phyloP scores from a whole-genome alignment of 2,329 filamentous ascomycete genomes.

The Stylonectria norvegica region DNA sequence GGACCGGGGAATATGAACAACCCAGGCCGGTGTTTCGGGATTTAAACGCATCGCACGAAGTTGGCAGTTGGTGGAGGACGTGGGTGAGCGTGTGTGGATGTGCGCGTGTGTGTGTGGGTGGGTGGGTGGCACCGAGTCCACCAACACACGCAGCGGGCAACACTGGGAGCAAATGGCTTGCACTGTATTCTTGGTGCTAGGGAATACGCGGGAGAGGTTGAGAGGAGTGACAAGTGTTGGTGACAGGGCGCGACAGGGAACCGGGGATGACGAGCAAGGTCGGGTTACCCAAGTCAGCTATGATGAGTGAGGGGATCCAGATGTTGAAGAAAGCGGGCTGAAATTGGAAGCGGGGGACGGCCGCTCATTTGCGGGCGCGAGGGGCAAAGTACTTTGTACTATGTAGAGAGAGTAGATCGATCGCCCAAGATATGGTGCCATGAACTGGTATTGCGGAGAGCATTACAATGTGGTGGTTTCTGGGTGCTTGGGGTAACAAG shows the following conservation, averaged over 20 bases:
- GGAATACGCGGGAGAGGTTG: too few relatives aligned
- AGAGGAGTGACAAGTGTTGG: neutral
- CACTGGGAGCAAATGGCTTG: too few relatives aligned
- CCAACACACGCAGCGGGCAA: too few relatives aligned
- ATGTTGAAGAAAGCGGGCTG: constrained; percentile 10
- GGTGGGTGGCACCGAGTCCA: too few relatives aligned
- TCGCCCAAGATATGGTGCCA: too few relatives aligned
- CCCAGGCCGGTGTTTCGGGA: constrained; percentile 16
- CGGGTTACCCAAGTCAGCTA: neutral
- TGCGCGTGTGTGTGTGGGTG: too few relatives aligned
- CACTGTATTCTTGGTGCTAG: too few relatives aligned
- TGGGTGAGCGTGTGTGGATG: neutral
- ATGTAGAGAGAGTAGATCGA: too few relatives aligned
- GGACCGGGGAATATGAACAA: neutral
- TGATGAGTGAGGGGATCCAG: neutral
- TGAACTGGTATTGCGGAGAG: too few relatives aligned
- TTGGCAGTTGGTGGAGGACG: constrained; percentile 2
- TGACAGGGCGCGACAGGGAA: constrained; percentile 2
- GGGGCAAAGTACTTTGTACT: too few relatives aligned
- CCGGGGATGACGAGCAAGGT: constrained; percentile 1
- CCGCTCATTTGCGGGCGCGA: constrained; percentile 28
- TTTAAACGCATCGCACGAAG: constrained; percentile 1
- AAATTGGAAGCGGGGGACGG: constrained; percentile 21
- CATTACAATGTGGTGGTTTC: too few relatives aligned
- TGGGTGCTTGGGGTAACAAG: too few relatives aligned